These are phyloP conservation scores for Ophiostoma novo-ulmi DNA, from an alignment of 2,329 filamentous ascomycete species.

Conservation along the genomic window DNA sequence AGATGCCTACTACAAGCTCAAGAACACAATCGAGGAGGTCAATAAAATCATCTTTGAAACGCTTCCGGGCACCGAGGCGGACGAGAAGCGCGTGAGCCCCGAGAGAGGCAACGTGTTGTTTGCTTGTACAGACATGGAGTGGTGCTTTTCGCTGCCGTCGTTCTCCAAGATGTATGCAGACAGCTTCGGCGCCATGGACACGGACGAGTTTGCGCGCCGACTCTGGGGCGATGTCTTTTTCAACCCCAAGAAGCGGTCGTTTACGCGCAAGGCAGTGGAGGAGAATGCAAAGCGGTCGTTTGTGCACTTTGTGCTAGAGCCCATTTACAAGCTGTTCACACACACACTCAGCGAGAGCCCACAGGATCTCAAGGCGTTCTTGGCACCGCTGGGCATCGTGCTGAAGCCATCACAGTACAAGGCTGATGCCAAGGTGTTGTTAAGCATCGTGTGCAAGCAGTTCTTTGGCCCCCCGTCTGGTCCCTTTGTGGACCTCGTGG, in stretches of 20 bases:
- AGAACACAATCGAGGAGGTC: slow-evolving; percentile 97
- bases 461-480: slow-evolving; percentile 80
- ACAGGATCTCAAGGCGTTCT: slow-evolving; percentile 71
- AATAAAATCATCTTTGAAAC: slow-evolving; percentile 92
- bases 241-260: slow-evolving; percentile 84
- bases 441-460: slow-evolving; percentile 86
- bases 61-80: slow-evolving; percentile 71
- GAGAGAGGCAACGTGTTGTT: slow-evolving; percentile 99
- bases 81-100: slow-evolving; percentile 75
- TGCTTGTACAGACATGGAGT: slow-evolving; percentile 85
- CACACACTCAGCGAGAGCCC: slow-evolving; percentile 90
- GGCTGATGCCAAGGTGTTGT: slow-evolving; percentile 78
- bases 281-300: slow-evolving; percentile 79
- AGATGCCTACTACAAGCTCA: slow-evolving; percentile 98
- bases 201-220: slow-evolving; percentile 73
- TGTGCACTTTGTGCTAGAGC: slow-evolving; percentile 90
- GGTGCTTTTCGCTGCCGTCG: slow-evolving; percentile 91
- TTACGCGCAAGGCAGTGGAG: slow-evolving; percentile 81
- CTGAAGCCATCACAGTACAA: slow-evolving; percentile 92
- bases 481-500: slow-evolving; percentile 94
- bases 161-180: slow-evolving; percentile 97
- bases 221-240: slow-evolving; percentile 97
- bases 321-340: slow-evolving; percentile 95
- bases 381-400: slow-evolving; percentile 72
- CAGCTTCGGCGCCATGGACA: slow-evolving; percentile 74